Conservation (phyloP, 768 basidiomycete species). For the Phaffia tasmanica region DNA sequence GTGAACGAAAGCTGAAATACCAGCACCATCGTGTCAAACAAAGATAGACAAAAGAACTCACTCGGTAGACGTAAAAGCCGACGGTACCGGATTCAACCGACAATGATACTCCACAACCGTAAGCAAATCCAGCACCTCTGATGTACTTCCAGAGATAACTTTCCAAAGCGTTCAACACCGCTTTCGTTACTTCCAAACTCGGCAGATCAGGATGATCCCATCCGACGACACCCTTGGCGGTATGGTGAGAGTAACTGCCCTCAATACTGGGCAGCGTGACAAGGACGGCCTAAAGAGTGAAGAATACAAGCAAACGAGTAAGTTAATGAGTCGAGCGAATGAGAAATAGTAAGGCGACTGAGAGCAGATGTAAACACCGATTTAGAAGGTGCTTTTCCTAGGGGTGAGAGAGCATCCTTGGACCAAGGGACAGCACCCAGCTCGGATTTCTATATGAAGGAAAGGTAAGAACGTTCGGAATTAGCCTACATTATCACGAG, state of each 20-base stretch:
- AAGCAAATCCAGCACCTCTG: slow-evolving; percentile 87
- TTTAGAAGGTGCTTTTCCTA: slow-evolving; percentile 10
- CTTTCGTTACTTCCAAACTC: slow-evolving; percentile 68
- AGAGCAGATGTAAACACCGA: background rate
- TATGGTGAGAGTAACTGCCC: slow-evolving; percentile 72
- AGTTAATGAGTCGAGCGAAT: slow-evolving; percentile 12
- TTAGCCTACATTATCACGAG: background rate
- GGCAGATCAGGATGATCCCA: slow-evolving; percentile 74
- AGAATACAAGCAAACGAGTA: slow-evolving; percentile 47
- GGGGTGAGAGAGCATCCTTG: slow-evolving; percentile 48
- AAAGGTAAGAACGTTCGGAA: background rate
- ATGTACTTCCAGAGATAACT: slow-evolving; percentile 50
- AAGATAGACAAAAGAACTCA: slow-evolving; percentile 23
- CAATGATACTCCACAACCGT: slow-evolving; percentile 65
- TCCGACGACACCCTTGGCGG: slow-evolving; percentile 64
- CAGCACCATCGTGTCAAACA: background rate
- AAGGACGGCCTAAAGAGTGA: slow-evolving; percentile 61
- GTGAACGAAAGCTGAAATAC: background rate
- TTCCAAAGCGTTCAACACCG: slow-evolving; percentile 83
- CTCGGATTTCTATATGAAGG: slow-evolving; percentile 33
- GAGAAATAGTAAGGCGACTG: background rate
- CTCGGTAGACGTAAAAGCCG: slow-evolving; percentile 63
- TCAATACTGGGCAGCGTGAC: slow-evolving; percentile 89
- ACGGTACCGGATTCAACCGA: slow-evolving; percentile 70
- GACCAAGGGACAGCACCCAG: slow-evolving; percentile 59